A percentile compares a stretch with the other conserved stretches of the same genome.
Evolutionary conservation across 2,329 filamentous ascomycete genomes (phyloP).

Genomic region (Chalaropsis thielavioides): DNA sequence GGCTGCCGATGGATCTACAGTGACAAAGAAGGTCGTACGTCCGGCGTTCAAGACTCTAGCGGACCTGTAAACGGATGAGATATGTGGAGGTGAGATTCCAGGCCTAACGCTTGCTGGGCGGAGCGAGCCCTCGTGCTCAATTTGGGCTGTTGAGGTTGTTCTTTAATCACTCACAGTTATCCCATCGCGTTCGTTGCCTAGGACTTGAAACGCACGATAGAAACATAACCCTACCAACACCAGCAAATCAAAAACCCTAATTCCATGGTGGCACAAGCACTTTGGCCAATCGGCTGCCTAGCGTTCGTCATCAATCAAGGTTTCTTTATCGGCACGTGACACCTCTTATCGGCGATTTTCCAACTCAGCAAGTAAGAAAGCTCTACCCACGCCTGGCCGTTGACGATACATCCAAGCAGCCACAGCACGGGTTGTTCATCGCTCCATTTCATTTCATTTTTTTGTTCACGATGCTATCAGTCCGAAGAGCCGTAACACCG

Average conservation of each 20-base stretch:
- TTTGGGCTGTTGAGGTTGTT: constrained; percentile 6
- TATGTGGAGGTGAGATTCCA: background rate
- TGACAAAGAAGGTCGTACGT: constrained; percentile 24
- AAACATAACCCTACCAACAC: background rate
- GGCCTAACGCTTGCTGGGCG: background rate
- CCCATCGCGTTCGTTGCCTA: background rate
- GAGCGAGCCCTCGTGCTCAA: background rate
- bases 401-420: background rate
- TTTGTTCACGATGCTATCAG: constrained; percentile 7
- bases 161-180: background rate
- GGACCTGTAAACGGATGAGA: constrained; percentile 30
- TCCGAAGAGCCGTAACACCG: background rate
- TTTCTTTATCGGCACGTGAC: constrained; percentile 16
- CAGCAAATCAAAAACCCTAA: background rate
- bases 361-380: constrained; percentile 1
- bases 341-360: background rate
- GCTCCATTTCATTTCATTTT: background rate
- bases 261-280: background rate
- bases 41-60: constrained; percentile 38
- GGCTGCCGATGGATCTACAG: constrained; percentile 18
- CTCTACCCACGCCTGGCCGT: background rate
- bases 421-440: background rate
- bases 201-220: background rate
- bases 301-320: constrained; percentile 1
- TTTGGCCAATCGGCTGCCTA: constrained; percentile 3